Percentiles rank a stretch among this genome's conserved stretches.
These are phyloP conservation scores for Fusarium continuum DNA, from an alignment of 2,329 filamentous ascomycete species.

Conservation along the genomic window DNA sequence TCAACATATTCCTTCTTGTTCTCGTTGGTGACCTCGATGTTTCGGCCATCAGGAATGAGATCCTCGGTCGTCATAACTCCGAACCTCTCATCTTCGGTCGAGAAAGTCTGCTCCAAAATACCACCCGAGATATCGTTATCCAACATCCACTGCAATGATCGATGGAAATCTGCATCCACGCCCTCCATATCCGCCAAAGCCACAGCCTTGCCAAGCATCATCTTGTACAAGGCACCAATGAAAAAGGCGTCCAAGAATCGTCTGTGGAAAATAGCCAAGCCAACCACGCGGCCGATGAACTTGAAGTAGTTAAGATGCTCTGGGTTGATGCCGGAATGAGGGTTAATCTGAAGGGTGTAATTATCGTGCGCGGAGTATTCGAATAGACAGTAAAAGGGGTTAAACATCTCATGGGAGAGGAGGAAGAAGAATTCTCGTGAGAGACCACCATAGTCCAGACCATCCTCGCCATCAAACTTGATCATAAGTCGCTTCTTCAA, in stretches of 20 bases:
- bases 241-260: constrained; percentile 99
- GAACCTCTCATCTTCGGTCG: constrained; percentile 96
- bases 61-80: constrained; percentile 95
- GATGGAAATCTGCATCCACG: constrained; percentile 97
- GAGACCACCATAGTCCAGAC: constrained; percentile 95
- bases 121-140: constrained; percentile 95
- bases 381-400: constrained; percentile 99
- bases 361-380: constrained; percentile 99
- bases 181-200: constrained; percentile 96
- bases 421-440: constrained; percentile 99
- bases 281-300: constrained; percentile 97
- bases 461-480: constrained; percentile 98
- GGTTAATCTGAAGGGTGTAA: constrained; percentile 99
- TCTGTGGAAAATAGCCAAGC: constrained; percentile 96
- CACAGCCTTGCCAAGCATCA: constrained; percentile 95
- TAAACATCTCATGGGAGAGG: constrained; percentile 99
- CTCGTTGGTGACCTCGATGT: constrained; percentile 97
- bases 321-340: constrained; percentile 98
- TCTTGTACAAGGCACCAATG: constrained; percentile 99
- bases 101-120: constrained; percentile 94
- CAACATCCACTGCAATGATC: constrained; percentile 95
- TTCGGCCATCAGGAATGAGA: constrained; percentile 85
- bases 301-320: constrained; percentile 99
- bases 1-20: constrained; percentile 99
- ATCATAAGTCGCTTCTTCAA: constrained; percentile 99